Evolutionary conservation across 345 rosid species (phyloP).

Genomic region (Heritiera fomes): DNA sequence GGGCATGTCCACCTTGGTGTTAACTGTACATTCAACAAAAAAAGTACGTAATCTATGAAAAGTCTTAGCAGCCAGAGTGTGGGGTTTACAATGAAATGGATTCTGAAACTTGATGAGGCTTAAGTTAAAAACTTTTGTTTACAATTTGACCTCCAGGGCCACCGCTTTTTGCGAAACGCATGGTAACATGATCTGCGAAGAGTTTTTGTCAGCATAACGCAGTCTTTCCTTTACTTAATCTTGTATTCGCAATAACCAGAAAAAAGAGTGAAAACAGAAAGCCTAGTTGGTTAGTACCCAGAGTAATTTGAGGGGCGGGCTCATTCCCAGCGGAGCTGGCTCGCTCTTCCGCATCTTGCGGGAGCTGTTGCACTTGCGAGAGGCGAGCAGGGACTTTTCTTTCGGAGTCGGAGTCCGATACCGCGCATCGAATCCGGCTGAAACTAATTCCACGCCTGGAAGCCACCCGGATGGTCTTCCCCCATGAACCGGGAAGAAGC

Average conservation of each 20-base stretch:
- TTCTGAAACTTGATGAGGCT: neutral
- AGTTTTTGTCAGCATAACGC: neutral
- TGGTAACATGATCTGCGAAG: constrained; percentile 65
- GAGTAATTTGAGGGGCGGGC: constrained; percentile 64
- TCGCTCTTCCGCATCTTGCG: constrained; percentile 83
- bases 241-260: neutral
- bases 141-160: constrained; percentile 99
- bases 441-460: constrained; percentile 40
- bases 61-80: neutral
- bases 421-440: constrained; percentile 55
- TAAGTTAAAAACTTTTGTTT: constrained; percentile 66
- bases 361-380: constrained; percentile 66
- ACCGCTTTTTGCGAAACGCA: constrained; percentile 91
- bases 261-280: neutral
- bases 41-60: constrained; percentile 6
- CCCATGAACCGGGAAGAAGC: constrained; percentile 22
- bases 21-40: constrained; percentile 49
- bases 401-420: constrained; percentile 36
- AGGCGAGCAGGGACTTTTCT: constrained; percentile 73
- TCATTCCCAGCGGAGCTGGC: constrained; percentile 63
- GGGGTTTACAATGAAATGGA: constrained; percentile 4
- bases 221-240: too few species aligned
- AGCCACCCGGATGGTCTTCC: neutral
- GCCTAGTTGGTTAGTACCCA: constrained; percentile 38
- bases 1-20: constrained; percentile 98